A percentile compares a stretch with the other conserved stretches of the same genome.
phyloP scores from a whole-genome alignment of 2,329 filamentous ascomycete species.

The Trichoderma sp. region DNA sequence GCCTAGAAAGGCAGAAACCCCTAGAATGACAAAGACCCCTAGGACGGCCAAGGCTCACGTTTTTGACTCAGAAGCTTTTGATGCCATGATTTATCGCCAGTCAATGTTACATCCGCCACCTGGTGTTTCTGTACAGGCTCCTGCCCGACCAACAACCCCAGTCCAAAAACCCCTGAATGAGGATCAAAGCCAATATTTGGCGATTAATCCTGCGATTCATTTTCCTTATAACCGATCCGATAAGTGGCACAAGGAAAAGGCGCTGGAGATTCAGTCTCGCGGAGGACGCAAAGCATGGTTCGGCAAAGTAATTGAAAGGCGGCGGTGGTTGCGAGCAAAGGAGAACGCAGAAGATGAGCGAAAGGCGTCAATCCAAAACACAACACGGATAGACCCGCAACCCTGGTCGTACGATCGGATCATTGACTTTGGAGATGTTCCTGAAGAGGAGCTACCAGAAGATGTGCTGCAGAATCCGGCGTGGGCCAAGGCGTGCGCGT shows the following conservation, averaged over 20 bases:
- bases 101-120: constrained; percentile 26
- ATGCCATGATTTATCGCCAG: constrained; percentile 40
- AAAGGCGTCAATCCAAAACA: not conserved
- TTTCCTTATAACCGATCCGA: constrained; percentile 42
- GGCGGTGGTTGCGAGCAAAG: constrained; percentile 32
- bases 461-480: constrained; percentile 43
- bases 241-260: constrained; percentile 47
- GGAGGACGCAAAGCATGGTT: constrained; percentile 50
- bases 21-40: not conserved
- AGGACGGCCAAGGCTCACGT: not conserved
- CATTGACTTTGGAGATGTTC: constrained; percentile 38
- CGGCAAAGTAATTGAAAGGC: constrained; percentile 42
- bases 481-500: constrained; percentile 43
- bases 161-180: constrained; percentile 1
- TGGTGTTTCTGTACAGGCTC: constrained; percentile 22
- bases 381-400: constrained; percentile 27
- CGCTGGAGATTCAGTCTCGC: constrained; percentile 47
- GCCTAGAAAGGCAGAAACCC: not conserved
- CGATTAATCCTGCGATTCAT: constrained; percentile 51
- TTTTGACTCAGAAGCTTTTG: constrained; percentile 33
- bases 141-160: constrained; percentile 15
- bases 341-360: constrained; percentile 22
- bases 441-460: constrained; percentile 41
- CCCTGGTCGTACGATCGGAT: constrained; percentile 30
- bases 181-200: constrained; percentile 39